Evolutionary conservation across 23 red algal species (phyloP).

Genomic region (Chondrus crispus): DNA sequence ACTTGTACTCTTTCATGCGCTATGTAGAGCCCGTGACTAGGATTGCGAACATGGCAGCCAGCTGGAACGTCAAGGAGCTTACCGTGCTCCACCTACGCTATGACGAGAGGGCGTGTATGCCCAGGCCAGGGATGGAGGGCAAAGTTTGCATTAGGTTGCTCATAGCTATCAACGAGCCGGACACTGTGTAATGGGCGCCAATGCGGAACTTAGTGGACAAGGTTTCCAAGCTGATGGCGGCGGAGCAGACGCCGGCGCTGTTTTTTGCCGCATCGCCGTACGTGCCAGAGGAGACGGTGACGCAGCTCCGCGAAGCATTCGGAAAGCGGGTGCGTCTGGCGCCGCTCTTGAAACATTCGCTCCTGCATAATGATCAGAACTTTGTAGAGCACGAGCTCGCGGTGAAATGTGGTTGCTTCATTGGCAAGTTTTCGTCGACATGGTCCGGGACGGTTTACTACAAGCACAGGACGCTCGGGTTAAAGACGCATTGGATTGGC

Average conservation of each 20-base stretch:
- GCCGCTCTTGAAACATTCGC: not conserved
- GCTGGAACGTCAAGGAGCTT: not conserved
- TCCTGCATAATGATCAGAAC: not conserved
- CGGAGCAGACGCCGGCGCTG: not conserved
- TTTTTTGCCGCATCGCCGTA: constrained; percentile 44
- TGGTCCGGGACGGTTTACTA: constrained; percentile 58
- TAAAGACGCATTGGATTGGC: constrained; percentile 1
- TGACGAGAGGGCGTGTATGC: constrained; percentile 26
- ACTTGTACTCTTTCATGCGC: constrained; percentile 19
- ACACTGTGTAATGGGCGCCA: not conserved
- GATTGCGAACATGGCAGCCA: not conserved
- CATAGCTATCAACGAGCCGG: not conserved
- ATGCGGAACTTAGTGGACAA: not conserved
- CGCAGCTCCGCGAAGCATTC: not conserved
- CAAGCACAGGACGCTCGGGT: constrained; percentile 37
- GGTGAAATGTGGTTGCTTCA: not conserved
- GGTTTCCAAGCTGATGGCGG: not conserved
- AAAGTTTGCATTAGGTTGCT: constrained; percentile 8
- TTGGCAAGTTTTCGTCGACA: constrained; percentile 22
- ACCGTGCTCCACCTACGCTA: constrained; percentile 25
- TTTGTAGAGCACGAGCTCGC: constrained; percentile 49
- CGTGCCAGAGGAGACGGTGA: not conserved
- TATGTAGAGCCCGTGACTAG: not conserved
- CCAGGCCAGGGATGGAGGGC: not conserved
- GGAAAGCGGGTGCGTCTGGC: not conserved